A percentile compares a stretch with the other conserved stretches of the same genome.
Evolutionary conservation across 78 protist genomes (phyloP).

Genomic region (Trichosphaerium sp.): DNA sequence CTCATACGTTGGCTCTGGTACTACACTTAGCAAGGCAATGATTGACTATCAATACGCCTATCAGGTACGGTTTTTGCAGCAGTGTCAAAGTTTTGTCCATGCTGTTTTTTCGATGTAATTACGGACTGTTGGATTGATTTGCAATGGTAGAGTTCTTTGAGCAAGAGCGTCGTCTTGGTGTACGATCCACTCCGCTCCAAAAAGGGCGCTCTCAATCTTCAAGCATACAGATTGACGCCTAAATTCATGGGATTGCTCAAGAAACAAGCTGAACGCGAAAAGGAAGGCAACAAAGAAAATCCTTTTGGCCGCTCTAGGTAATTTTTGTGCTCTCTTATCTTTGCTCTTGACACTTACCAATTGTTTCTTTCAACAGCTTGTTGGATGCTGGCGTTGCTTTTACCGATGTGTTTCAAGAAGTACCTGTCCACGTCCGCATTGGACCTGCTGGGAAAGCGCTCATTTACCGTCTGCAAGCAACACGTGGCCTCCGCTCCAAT

Average conservation of each 20-base stretch:
- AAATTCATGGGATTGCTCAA: conserved; percentile 49
- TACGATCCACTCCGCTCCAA: conserved; percentile 64
- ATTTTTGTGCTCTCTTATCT: no score
- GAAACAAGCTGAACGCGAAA: not conserved
- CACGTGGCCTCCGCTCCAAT: no score
- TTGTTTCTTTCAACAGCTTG: not conserved
- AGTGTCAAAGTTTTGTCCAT: no score
- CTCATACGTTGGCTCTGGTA: conserved; percentile 46
- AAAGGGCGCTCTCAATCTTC: conserved; percentile 59
- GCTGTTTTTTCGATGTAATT: no score
- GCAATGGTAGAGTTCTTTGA: no score
- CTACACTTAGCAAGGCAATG: conserved; percentile 34
- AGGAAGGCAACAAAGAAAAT: not conserved
- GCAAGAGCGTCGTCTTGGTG: conserved; percentile 41
- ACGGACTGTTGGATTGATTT: no score
- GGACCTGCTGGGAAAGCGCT: no score
- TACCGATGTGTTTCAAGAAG: conserved; percentile 50
- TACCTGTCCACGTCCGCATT: conserved; percentile 62
- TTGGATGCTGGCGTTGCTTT: conserved; percentile 31
- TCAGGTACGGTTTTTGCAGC: conserved; percentile 55
- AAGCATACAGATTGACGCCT: conserved; percentile 57
- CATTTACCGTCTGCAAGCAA: no score
- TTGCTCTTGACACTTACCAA: not conserved
- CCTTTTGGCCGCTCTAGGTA: not conserved
- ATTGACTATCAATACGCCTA: conserved; percentile 63